A percentile compares a stretch with the other conserved stretches of the same genome.
Evolutionary conservation across 1,284 basidiomycete species (phyloP).

Genomic region (Tilletia caries): DNA sequence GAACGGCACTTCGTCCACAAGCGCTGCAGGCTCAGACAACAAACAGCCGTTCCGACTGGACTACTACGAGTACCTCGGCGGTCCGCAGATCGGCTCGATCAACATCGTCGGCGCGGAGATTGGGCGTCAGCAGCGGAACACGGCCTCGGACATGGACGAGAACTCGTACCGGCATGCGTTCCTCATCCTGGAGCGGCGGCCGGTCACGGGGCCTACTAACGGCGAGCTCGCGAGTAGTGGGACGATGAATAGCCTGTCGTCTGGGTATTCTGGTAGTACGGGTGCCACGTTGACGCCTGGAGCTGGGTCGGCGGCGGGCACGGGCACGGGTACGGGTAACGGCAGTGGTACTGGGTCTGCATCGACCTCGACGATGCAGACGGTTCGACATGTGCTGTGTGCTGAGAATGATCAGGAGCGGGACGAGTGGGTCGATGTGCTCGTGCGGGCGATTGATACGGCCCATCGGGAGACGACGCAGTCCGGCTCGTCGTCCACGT

Average conservation of each 20-base stretch:
- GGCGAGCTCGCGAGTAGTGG: constrained; percentile 11
- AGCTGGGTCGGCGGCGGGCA: constrained; percentile 53
- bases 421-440: constrained; percentile 89
- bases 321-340: too few relatives aligned
- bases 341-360: constrained; percentile 15
- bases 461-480: constrained; percentile 20
- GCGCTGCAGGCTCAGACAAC: background rate
- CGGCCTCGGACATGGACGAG: constrained; percentile 64
- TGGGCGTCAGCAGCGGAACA: constrained; percentile 62
- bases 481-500: background rate
- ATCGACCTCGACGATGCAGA: constrained; percentile 56
- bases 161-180: constrained; percentile 95
- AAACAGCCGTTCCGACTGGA: constrained; percentile 62
- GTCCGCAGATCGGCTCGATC: constrained; percentile 83
- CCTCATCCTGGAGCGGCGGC: constrained; percentile 83
- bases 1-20: background rate
- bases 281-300: constrained; percentile 49
- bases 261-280: background rate
- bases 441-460: constrained; percentile 58
- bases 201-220: constrained; percentile 30
- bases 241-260: background rate
- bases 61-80: constrained; percentile 79
- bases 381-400: constrained; percentile 83
- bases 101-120: constrained; percentile 82
- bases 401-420: constrained; percentile 90